phyloP scores from a whole-genome alignment of 2,329 filamentous ascomycete species.

The Fusarium luffae region DNA sequence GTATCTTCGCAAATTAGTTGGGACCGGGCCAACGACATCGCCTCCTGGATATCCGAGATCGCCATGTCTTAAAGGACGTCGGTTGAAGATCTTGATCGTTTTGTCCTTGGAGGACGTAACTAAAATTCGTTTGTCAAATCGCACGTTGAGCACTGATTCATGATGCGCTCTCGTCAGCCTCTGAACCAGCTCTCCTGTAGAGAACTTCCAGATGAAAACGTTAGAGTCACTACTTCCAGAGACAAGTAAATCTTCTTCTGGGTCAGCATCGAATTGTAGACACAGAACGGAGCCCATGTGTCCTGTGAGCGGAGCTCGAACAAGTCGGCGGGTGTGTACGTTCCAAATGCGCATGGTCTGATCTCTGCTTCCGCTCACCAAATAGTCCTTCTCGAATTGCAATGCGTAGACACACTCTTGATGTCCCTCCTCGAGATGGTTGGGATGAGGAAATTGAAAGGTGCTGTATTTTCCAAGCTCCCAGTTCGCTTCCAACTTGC shows the following conservation, averaged over 20 bases:
- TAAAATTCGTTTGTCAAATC: slow-evolving; percentile 89
- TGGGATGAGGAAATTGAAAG: slow-evolving; percentile 90
- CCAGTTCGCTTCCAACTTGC: slow-evolving; percentile 91
- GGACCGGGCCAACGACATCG: slow-evolving; percentile 63
- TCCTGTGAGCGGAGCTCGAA: slow-evolving; percentile 76
- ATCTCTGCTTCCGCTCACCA: slow-evolving; percentile 95
- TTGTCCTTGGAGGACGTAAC: slow-evolving; percentile 99
- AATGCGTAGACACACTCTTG: slow-evolving; percentile 94
- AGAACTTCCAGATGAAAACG: slow-evolving; percentile 93
- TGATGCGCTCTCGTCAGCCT: slow-evolving; percentile 80
- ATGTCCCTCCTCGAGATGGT: slow-evolving; percentile 83
- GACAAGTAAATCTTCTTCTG: slow-evolving; percentile 90
- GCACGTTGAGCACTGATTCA: slow-evolving; percentile 93
- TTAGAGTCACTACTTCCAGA: slow-evolving; percentile 93
- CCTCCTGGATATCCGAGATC: slow-evolving; percentile 65
- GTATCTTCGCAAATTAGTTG: slow-evolving; percentile 63
- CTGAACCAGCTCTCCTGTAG: slow-evolving; percentile 85
- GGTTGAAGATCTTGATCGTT: slow-evolving; percentile 95
- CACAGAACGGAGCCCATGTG: slow-evolving; percentile 92
- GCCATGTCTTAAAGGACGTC: slow-evolving; percentile 71
- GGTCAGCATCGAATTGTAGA: slow-evolving; percentile 90
- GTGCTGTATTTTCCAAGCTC: slow-evolving; percentile 82
- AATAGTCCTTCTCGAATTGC: slow-evolving; percentile 84
- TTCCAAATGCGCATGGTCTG: slow-evolving; percentile 91
- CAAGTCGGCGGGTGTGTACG: slow-evolving; percentile 81